Evolutionary conservation across 495 filamentous ascomycete species (phyloP), one percentile per base, ranked within the genome.

Genomic region (Symbiotaphrina buchneri): DNA sequence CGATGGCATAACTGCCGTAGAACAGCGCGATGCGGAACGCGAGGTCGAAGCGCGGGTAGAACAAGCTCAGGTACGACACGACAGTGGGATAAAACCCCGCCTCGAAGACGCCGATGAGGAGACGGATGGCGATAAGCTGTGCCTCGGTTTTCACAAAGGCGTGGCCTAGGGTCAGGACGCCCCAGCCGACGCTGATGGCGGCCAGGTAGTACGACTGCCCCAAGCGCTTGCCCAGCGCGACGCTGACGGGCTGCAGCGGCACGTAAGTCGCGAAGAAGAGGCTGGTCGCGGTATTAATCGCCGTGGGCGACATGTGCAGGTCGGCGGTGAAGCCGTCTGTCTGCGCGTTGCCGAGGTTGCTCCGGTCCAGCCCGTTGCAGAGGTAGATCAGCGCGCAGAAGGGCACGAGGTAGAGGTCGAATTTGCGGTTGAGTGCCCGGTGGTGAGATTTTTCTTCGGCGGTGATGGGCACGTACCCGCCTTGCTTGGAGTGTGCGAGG

Each of bases 231-330:
- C 67, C 67, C n/a, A 63, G 41, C 2, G 63, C 65, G 6, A 63
- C 58, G 5, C 60, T 63, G 0, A 61, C 42, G 0, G 66, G 62
- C 36, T 70, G 67, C 1, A 71, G 47, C 2, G 54, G 24, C 5
- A 72, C 65, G 36, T 70, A 70, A 22, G 54, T 56, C 34, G 56
- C 45, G 30, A 63, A 71, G 46, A 71, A 71, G 14, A 55, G 45
- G 10, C 61, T 55, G 14, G 68, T 53, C 0, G 66, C 56, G 5
- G 49, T 46, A 37, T 70, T 70, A 14, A 72, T 40, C 40, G 68
- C 67, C 5, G 44, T 34, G 5, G 53, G 39, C 4, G 37, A 25
- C 1, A 62, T 39, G 1, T 58, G 56, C 11, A 56, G 47, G 32
- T 65, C 56, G 18, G 33, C 30, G 3, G 61, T 61, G 45, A 65